Conservation (phyloP, 257 asterid genomes). For the Coffea canephora region DNA sequence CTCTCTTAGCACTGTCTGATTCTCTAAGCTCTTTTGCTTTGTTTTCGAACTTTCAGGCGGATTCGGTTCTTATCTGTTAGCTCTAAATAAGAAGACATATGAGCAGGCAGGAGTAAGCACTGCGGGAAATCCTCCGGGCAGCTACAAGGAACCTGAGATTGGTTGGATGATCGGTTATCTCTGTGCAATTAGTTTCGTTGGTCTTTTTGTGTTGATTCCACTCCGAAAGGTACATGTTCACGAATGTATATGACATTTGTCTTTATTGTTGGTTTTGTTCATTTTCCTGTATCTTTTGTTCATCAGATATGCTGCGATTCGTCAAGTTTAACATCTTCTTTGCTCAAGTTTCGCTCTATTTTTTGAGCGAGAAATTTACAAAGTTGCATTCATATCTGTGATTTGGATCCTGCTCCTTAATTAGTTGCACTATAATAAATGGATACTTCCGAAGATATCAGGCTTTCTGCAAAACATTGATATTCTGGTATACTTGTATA, state of each 20-base stretch:
- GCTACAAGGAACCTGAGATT: slow-evolving; percentile 68
- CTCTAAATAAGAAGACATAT: slow-evolving; percentile 71
- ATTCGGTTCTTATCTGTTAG: slow-evolving; percentile 76
- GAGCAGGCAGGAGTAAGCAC: slow-evolving; percentile 59
- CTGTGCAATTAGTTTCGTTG: slow-evolving; percentile 66
- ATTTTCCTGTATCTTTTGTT: neutral
- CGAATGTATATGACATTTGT: neutral
- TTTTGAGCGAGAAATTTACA: too few relatives aligned
- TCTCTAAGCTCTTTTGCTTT: neutral
- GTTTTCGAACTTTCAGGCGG: slow-evolving; percentile 51
- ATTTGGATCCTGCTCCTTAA: neutral
- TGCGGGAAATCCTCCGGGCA: slow-evolving; percentile 57
- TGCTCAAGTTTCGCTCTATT: too few relatives aligned
- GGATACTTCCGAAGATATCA: too few relatives aligned
- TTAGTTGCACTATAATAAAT: neutral
- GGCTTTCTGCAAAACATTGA: neutral
- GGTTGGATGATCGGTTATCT: slow-evolving; percentile 82
- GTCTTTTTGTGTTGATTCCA: slow-evolving; percentile 80
- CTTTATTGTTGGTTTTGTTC: neutral
- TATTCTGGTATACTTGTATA: neutral
- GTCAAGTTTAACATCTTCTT: neutral
- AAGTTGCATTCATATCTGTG: neutral
- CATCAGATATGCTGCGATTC: neutral
- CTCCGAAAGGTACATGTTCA: slow-evolving; percentile 62
- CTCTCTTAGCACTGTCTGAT: neutral